These are phyloP conservation scores for Cotoneaster glaucophyllus DNA, from an alignment of 306 rosid species.

Conservation along the genomic window DNA sequence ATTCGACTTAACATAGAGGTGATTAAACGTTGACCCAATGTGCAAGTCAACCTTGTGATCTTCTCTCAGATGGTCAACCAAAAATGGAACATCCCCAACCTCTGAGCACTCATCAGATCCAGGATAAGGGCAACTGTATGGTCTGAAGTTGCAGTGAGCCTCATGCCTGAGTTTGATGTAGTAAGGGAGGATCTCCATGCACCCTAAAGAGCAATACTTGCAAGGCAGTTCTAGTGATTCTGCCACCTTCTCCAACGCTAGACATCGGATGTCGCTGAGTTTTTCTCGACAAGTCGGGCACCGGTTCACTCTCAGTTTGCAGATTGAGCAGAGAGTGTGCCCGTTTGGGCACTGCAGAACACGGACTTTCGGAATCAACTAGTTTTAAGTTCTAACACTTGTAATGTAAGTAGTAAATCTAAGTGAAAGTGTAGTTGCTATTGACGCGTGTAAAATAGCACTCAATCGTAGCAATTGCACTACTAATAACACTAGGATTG, in stretches of 20 bases:
- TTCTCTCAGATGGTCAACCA: constrained; percentile 15
- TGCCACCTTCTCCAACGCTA: constrained; percentile 25
- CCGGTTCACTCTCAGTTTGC: constrained; percentile 15
- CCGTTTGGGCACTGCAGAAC: constrained; percentile 28
- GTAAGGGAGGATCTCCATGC: constrained; percentile 19
- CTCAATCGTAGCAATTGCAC: too few species aligned
- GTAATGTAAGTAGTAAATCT: not conserved
- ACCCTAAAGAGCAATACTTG: constrained; percentile 19
- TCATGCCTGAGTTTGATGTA: constrained; percentile 25
- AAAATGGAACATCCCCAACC: constrained; percentile 14
- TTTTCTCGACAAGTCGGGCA: constrained; percentile 26
- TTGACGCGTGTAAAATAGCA: too few species aligned
- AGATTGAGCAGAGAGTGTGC: constrained; percentile 17
- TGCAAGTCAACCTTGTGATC: constrained; percentile 25
- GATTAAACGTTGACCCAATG: constrained; percentile 18
- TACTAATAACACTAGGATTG: too few species aligned
- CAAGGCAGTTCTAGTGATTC: constrained; percentile 18
- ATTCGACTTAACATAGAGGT: constrained; percentile 20
- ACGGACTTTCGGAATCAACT: not conserved
- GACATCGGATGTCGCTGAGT: constrained; percentile 26
- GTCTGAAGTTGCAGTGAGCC: constrained; percentile 15
- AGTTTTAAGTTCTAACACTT: not conserved
- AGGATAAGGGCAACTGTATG: constrained; percentile 19
- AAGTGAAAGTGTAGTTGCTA: not conserved
- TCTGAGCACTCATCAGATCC: constrained; percentile 13